A percentile compares a stretch with the other conserved stretches of the same genome.
Evolutionary conservation across 2,329 filamentous ascomycete genomes (phyloP).

Genomic region (Talaromyces pinophilus): DNA sequence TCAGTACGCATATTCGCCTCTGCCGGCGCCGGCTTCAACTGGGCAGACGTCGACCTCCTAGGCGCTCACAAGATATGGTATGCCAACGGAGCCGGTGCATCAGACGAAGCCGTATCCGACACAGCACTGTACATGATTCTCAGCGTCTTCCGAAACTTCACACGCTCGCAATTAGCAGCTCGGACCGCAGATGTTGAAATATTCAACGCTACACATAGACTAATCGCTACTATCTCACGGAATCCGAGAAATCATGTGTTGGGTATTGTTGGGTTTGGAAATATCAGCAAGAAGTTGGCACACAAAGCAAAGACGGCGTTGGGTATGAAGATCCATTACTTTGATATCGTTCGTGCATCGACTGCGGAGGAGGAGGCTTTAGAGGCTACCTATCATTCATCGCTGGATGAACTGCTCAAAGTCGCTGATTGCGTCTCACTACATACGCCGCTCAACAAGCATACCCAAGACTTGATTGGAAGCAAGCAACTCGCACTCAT

Average conservation of each 20-base stretch:
- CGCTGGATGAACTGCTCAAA: conserved; percentile 47
- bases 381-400: conserved; percentile 45
- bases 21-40: conserved; percentile 65
- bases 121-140: conserved; percentile 69
- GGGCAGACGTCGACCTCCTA: conserved; percentile 62
- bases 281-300: conserved; percentile 64
- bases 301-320: conserved; percentile 60
- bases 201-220: conserved; percentile 62
- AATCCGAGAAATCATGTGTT: conserved; percentile 64
- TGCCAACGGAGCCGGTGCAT: conserved; percentile 71
- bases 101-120: conserved; percentile 72
- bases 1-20: conserved; percentile 60
- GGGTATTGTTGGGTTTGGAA: conserved; percentile 69
- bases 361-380: conserved; percentile 42
- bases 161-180: conserved; percentile 64
- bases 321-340: conserved; percentile 65
- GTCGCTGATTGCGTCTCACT: conserved; percentile 51
- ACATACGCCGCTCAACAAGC: conserved; percentile 47
- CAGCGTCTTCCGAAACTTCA: conserved; percentile 66
- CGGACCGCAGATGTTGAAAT: conserved; percentile 44
- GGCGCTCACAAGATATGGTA: conserved; percentile 63
- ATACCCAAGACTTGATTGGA: conserved; percentile 45
- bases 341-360: conserved; percentile 50
- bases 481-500: conserved; percentile 46
- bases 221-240: conserved; percentile 60